phyloP scores from a whole-genome alignment of 2,329 filamentous ascomycete genomes.

The Hymenoscyphus infarciens region DNA sequence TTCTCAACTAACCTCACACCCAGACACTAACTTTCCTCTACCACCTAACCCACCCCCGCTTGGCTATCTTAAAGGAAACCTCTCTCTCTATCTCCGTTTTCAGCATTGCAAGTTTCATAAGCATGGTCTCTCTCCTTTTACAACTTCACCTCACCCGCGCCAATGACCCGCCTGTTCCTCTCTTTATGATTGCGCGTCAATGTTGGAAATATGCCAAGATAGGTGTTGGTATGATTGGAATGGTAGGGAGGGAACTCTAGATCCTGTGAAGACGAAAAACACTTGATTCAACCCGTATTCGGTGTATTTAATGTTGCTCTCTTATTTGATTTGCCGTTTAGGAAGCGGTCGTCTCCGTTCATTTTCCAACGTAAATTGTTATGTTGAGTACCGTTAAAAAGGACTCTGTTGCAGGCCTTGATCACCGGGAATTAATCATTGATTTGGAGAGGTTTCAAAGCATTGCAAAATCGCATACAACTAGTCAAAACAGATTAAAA shows the following conservation, averaged over 20 bases:
- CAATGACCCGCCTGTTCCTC: constrained; percentile 32
- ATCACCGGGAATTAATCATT: too few species aligned
- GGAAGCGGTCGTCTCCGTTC: too few species aligned
- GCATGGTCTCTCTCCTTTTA: constrained; percentile 65
- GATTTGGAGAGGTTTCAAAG: neutral
- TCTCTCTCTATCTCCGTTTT: constrained; percentile 74
- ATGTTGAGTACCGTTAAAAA: too few species aligned
- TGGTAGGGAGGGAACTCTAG: constrained; percentile 21
- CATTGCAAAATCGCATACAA: neutral
- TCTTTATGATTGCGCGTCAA: constrained; percentile 27
- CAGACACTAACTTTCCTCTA: constrained; percentile 71
- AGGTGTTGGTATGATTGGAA: constrained; percentile 20
- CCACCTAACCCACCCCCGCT: constrained; percentile 72
- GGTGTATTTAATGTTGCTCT: neutral
- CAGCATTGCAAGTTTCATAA: constrained; percentile 72
- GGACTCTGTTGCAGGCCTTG: too few species aligned
- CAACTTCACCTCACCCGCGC: constrained; percentile 53
- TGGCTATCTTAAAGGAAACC: constrained; percentile 76
- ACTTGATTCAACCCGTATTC: too few species aligned
- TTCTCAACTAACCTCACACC: constrained; percentile 2
- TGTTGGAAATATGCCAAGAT: constrained; percentile 28
- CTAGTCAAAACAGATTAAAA: neutral
- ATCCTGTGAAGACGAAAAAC: neutral
- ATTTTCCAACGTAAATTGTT: too few species aligned
- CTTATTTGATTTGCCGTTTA: neutral